Percentiles rank a stretch among this genome's conserved stretches.
Conservation (phyloP, 768 basidiomycete species). For the Psilocybe tampanensis region DNA sequence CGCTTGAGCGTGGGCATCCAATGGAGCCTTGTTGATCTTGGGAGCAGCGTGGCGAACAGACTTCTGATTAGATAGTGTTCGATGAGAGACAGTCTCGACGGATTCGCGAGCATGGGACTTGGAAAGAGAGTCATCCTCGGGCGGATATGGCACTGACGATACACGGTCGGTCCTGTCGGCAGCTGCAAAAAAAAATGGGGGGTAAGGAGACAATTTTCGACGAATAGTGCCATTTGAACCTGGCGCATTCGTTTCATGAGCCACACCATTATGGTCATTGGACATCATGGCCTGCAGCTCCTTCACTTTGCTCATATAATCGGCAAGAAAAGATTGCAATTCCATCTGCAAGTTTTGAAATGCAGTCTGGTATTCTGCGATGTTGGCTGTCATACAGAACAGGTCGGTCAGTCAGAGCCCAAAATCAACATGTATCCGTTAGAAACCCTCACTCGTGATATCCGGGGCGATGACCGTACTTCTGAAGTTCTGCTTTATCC, state of each 20-base stretch:
- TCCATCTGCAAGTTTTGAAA: slow-evolving; percentile 26
- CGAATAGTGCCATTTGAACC: not conserved
- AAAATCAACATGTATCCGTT: not conserved
- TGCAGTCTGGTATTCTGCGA: slow-evolving; percentile 15
- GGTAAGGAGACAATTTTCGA: not conserved
- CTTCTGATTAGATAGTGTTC: slow-evolving; percentile 7
- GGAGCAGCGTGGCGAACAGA: slow-evolving; percentile 1
- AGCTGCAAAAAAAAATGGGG: not conserved
- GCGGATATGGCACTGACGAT: slow-evolving; percentile 5
- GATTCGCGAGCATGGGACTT: not conserved
- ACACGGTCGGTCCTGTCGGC: not conserved
- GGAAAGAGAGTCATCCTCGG: slow-evolving; percentile 1
- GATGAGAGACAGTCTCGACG: slow-evolving; percentile 6
- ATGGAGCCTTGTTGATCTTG: slow-evolving; percentile 6
- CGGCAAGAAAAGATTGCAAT: slow-evolving; percentile 21
- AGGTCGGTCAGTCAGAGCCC: not conserved
- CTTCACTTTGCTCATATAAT: slow-evolving; percentile 20
- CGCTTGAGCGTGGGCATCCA: slow-evolving; percentile 24
- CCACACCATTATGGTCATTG: slow-evolving; percentile 3
- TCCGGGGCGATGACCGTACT: slow-evolving; percentile 14
- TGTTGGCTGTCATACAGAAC: slow-evolving; percentile 13
- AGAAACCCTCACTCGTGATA: slow-evolving; percentile 13
- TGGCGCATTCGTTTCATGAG: slow-evolving; percentile 7
- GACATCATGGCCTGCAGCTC: slow-evolving; percentile 17
- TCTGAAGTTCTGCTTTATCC: slow-evolving; percentile 24